These are phyloP conservation scores for Ajuga reptans DNA, from an alignment of 305 asterid species.

Conservation along the genomic window DNA sequence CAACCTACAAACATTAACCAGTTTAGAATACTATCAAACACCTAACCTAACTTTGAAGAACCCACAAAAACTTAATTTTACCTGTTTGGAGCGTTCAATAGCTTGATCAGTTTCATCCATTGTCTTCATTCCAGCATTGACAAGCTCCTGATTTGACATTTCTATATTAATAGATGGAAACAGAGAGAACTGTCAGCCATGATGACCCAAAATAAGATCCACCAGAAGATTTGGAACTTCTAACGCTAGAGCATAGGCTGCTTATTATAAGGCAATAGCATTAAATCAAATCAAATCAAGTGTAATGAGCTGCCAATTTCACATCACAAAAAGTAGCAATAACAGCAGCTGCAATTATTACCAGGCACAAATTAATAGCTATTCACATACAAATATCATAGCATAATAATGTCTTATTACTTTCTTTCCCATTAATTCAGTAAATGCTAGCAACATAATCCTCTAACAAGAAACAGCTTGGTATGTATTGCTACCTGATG, in stretches of 20 bases:
- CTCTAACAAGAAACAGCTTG: neutral
- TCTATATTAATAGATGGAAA: conserved; percentile 37
- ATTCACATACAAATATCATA: conserved; percentile 6
- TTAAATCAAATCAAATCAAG: neutral
- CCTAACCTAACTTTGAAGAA: conserved; percentile 9
- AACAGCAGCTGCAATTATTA: neutral
- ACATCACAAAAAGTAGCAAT: neutral
- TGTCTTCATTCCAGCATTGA: conserved; percentile 57
- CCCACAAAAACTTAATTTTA: conserved; percentile 21
- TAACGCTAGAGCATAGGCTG: neutral
- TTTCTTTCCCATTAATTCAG: conserved; percentile 11
- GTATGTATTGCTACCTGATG: conserved; percentile 57
- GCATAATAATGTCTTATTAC: neutral
- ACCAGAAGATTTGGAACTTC: neutral
- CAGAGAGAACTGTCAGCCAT: conserved; percentile 25
- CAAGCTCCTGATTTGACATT: conserved; percentile 95
- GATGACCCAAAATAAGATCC: conserved; percentile 12
- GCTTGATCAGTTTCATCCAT: conserved; percentile 99
- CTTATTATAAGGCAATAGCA: conserved; percentile 18
- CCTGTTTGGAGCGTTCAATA: conserved; percentile 98
- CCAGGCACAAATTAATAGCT: neutral
- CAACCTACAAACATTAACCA: conserved; percentile 50
- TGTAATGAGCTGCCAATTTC: neutral
- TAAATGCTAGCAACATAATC: conserved; percentile 6
- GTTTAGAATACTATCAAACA: conserved; percentile 21